Evolutionary conservation across 2,329 filamentous ascomycete species (phyloP), one percentile per base, ranked within the genome.

Genomic region (Cercospora canescens): DNA sequence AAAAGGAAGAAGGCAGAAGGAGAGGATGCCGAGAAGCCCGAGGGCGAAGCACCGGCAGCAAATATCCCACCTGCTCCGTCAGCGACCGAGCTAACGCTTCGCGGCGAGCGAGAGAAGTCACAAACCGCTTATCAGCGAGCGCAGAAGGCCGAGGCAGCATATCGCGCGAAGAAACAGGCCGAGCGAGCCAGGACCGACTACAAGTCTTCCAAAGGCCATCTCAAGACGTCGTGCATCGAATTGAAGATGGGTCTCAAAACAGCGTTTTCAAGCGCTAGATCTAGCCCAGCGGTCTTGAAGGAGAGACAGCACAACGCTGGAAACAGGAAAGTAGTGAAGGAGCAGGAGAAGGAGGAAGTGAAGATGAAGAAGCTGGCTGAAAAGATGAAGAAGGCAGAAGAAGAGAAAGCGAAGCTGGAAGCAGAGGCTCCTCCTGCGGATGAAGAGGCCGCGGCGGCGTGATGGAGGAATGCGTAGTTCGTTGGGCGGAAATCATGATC

Each of bases 21-120:
- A 24, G 52, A 54, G 37, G 60, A 58, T 7, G 57, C 30, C 32
- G 60, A 65, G 39, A 59, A 35, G 4, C n/a, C 57, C 39, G 59
- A 48, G 30, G 45, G 34, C 21, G 59, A 32, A 52, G 60, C 14
- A 41, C 28, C 28, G 1, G 30, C 60, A 39, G 26, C 50, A 9
- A 55, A 55, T 24, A 30, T 69, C 9, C 65, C 65, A 34, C 61
- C 52, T 28, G 68, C 68, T 9, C 68, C 68, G 14, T 67, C 68
- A 52, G 54, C 65, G 12, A 66, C 68, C 12, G 62, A 67, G 28
- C 61, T 69, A 11, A 61, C 57, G 6, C 59, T 67, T n/a, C 65
- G 61, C 16, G 58, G 63, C 32, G 63, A 67, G 54, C 63, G 65
- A 45, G 68, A 69, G 28, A 67, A 64, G 11, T 66, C 65, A 2